A percentile compares a stretch with the other conserved stretches of the same genome.
Evolutionary conservation across 2,329 filamentous ascomycete species (phyloP).

Genomic region (Fusarium temperatum): DNA sequence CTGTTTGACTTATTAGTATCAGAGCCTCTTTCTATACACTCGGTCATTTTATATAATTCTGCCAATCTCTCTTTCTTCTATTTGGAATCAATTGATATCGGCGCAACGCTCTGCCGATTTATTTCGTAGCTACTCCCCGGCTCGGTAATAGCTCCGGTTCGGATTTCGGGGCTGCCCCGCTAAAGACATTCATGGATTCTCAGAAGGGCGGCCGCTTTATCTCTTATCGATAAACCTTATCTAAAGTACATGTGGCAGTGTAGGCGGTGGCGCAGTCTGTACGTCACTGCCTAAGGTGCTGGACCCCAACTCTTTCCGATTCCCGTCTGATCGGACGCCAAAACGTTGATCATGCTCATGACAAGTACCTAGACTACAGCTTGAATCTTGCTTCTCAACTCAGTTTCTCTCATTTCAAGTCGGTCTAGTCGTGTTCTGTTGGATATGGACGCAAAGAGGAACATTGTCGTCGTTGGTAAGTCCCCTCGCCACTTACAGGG

Average conservation of each 20-base stretch:
- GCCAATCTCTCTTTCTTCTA: neutral
- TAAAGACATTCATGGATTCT: neutral
- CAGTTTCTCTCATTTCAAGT: neutral
- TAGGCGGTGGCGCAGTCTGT: neutral
- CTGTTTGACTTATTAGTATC: neutral
- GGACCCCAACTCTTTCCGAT: neutral
- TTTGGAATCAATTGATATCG: conserved; percentile 20
- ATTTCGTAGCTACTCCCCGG: conserved; percentile 16
- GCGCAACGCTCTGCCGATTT: conserved; percentile 8
- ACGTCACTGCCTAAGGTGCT: conserved; percentile 12
- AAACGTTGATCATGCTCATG: neutral
- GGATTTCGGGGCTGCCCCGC: conserved; percentile 13
- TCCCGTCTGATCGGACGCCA: conserved; percentile 3
- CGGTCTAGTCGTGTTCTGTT: neutral
- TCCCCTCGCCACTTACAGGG: conserved; percentile 12
- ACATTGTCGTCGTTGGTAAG: conserved; percentile 62
- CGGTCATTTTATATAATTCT: conserved; percentile 9
- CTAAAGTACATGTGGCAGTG: neutral
- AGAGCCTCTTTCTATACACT: neutral
- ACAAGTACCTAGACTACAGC: conserved; percentile 1
- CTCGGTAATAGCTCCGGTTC: conserved; percentile 29
- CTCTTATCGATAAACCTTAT: conserved; percentile 7
- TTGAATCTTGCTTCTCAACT: neutral
- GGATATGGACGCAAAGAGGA: conserved; percentile 50
- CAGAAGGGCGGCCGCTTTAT: neutral